These are phyloP conservation scores for Sporisorium sorghi DNA, from an alignment of 1,284 basidiomycete genomes.

Conservation along the genomic window DNA sequence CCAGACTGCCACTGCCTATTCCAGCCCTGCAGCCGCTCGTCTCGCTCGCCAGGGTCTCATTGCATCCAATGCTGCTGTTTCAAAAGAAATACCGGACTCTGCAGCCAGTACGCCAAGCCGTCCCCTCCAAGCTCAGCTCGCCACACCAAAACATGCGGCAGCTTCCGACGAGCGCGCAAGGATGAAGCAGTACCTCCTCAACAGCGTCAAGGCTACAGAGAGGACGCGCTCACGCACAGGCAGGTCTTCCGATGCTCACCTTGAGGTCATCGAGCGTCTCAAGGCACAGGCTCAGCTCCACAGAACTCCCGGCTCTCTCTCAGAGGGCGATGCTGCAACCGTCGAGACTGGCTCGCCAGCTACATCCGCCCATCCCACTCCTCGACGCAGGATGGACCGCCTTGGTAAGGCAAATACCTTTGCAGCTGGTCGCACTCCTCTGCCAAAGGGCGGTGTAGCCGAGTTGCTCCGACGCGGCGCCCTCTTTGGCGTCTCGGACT, in stretches of 20 bases:
- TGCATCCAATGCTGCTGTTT: background rate
- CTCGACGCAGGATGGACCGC: conserved; percentile 44
- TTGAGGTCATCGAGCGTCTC: conserved; percentile 41
- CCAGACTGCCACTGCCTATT: conserved; percentile 43
- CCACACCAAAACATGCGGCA: conserved; percentile 30
- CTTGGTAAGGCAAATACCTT: conserved; percentile 51
- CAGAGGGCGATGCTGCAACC: conserved; percentile 27
- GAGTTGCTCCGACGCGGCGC: conserved; percentile 47
- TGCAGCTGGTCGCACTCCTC: conserved; percentile 45
- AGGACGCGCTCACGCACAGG: conserved; percentile 18
- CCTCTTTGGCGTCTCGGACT: conserved; percentile 38
- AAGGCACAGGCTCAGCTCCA: conserved; percentile 44
- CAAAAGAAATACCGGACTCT: conserved; percentile 4
- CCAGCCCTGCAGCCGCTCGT: conserved; percentile 48
- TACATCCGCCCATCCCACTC: conserved; percentile 22
- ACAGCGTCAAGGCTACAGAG: conserved; percentile 49
- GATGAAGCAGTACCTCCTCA: conserved; percentile 57
- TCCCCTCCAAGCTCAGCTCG: conserved; percentile 18
- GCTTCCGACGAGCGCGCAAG: conserved; percentile 34
- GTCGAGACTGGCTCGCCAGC: conserved; percentile 20
- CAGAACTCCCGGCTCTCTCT: conserved; percentile 27
- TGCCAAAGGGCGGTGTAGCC: conserved; percentile 46
- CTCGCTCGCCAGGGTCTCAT: conserved; percentile 36
- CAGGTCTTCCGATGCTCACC: conserved; percentile 39
- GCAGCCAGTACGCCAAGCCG: conserved; percentile 33